Evolutionary conservation across 768 basidiomycete genomes (phyloP).

Genomic region (Naganishia friedmannii): DNA sequence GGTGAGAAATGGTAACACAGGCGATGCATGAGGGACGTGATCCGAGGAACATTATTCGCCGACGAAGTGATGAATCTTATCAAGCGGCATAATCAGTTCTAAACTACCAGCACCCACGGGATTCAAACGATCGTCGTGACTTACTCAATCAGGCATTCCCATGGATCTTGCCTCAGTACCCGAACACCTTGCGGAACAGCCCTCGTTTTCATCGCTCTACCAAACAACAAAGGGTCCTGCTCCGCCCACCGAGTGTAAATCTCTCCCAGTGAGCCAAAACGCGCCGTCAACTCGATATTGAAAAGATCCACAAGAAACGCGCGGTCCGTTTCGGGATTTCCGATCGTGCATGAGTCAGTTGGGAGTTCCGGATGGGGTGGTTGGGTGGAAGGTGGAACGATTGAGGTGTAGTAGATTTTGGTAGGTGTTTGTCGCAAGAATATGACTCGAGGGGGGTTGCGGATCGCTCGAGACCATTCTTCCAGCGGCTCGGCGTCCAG

Average conservation of each 20-base stretch:
- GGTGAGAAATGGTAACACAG: constrained; percentile 75
- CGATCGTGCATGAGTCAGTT: background rate
- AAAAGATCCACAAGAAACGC: constrained; percentile 55
- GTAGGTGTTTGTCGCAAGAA: constrained; percentile 45
- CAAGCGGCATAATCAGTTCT: background rate
- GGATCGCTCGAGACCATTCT: constrained; percentile 50
- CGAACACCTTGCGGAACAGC: constrained; percentile 69
- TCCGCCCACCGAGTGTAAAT: constrained; percentile 75
- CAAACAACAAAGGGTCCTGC: constrained; percentile 69
- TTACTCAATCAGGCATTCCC: constrained; percentile 91
- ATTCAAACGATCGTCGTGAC: constrained; percentile 47
- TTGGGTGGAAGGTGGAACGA: constrained; percentile 34
- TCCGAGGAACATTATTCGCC: constrained; percentile 92
- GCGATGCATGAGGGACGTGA: constrained; percentile 85
- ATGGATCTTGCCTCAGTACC: constrained; percentile 86
- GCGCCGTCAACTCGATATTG: background rate
- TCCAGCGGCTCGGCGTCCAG: constrained; percentile 30
- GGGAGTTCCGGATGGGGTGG: background rate
- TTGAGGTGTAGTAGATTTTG: constrained; percentile 42
- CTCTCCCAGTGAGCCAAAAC: background rate
- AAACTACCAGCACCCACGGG: too few species aligned
- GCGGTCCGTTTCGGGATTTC: background rate
- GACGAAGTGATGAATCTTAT: constrained; percentile 92
- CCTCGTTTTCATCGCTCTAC: constrained; percentile 50
- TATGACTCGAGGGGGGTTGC: constrained; percentile 45